Conservation (phyloP, 768 basidiomycete species). For the Mycena sanguinolenta region DNA sequence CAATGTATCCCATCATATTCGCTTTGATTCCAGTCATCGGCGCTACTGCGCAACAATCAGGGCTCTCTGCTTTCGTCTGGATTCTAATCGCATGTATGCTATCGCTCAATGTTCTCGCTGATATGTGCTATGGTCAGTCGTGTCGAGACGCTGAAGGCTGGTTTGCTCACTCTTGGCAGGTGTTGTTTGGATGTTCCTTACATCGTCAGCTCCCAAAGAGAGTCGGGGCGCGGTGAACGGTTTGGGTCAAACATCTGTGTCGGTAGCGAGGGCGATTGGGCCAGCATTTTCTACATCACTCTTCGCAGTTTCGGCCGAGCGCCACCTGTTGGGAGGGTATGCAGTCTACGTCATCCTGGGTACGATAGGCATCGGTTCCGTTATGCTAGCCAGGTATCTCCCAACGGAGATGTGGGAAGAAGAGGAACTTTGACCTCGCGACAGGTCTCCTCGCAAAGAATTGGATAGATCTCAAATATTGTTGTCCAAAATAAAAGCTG, state of each 20-base stretch:
- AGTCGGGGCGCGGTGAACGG: neutral
- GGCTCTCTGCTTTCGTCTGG: constrained; percentile 63
- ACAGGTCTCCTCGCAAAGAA: no score
- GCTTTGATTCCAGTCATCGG: constrained; percentile 73
- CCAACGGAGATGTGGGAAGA: no score
- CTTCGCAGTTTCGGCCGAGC: neutral
- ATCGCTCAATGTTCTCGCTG: constrained; percentile 58
- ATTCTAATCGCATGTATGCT: constrained; percentile 62
- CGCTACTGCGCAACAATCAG: constrained; percentile 62
- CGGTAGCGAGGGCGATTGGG: neutral
- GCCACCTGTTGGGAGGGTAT: neutral
- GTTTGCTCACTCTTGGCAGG: neutral
- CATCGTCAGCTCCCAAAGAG: neutral
- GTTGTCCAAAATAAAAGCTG: no score
- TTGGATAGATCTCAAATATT: neutral
- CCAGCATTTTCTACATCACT: neutral
- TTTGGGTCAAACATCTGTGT: neutral
- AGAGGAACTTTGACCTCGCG: no score
- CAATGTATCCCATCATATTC: constrained; percentile 65
- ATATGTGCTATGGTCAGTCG: constrained; percentile 70
- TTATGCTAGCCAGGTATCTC: no score
- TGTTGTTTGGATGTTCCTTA: neutral
- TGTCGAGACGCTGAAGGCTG: neutral
- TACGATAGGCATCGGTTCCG: no score
- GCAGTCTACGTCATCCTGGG: neutral